Conservation (phyloP, 202 grass and related monocot species). For the Musa balbisiana region DNA sequence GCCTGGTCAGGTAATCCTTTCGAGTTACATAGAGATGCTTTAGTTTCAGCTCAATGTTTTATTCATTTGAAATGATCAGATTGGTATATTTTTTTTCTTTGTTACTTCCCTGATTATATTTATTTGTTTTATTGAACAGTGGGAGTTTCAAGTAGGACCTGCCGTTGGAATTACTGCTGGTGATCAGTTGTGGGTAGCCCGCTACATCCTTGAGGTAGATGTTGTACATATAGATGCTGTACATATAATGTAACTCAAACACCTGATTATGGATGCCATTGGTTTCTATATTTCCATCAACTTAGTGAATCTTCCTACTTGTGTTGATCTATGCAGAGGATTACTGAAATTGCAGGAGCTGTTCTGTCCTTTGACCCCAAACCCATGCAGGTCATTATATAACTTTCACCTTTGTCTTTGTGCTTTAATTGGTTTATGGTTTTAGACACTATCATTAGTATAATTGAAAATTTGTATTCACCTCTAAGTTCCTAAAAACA, state of each 20-base stretch:
- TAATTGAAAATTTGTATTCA: not conserved
- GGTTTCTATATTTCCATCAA: too few species aligned
- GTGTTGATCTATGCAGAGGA: conserved; percentile 2
- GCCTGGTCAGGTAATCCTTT: conserved; percentile 2
- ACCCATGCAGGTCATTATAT: not conserved
- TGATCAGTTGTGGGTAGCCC: conserved; percentile 20
- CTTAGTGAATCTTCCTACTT: too few species aligned
- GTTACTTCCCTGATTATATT: not conserved
- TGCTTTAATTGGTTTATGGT: not conserved
- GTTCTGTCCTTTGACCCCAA: conserved; percentile 17
- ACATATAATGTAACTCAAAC: not conserved
- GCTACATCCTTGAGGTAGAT: conserved; percentile 18
- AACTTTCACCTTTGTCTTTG: not conserved
- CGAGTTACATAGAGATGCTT: too few species aligned
- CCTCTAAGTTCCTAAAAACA: not conserved
- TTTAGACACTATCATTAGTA: too few species aligned
- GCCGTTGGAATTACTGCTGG: conserved; percentile 4
- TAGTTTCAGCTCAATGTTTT: not conserved
- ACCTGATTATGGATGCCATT: too few species aligned
- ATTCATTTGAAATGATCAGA: not conserved
- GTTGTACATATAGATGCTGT: not conserved
- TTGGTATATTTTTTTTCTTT: not conserved
- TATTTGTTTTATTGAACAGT: conserved; percentile 3
- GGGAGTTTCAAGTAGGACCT: conserved; percentile 22
- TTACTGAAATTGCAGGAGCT: conserved; percentile 19